A percentile compares a stretch with the other conserved stretches of the same genome.
phyloP scores from a whole-genome alignment of 176 grass and related monocot species.

The Carex cristatella region DNA sequence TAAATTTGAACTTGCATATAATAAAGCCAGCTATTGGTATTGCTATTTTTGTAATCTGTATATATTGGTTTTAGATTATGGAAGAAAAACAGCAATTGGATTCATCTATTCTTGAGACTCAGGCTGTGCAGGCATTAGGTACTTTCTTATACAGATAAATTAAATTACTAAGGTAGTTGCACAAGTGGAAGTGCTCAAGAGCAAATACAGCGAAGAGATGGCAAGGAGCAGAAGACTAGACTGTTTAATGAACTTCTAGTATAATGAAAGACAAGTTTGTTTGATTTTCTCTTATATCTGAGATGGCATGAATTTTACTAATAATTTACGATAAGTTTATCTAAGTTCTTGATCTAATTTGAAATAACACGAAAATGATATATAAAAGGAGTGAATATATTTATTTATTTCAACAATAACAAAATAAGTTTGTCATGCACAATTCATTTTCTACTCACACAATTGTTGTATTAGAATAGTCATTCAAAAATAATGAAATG shows the following conservation, averaged over 20 bases:
- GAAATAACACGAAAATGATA: too few species aligned
- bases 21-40: neutral
- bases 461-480: too few species aligned
- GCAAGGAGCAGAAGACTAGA: conserved; percentile 79
- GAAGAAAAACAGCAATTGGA: conserved; percentile 42
- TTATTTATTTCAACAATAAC: too few species aligned
- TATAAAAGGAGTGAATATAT: too few species aligned
- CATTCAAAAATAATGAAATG: too few species aligned
- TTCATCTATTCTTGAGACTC: conserved; percentile 53
- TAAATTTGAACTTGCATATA: conserved; percentile 30
- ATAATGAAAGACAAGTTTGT: too few species aligned
- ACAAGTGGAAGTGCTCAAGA: conserved; percentile 80
- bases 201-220: conserved; percentile 89
- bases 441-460: too few species aligned
- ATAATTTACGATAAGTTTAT: too few species aligned
- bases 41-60: neutral
- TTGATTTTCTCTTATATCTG: too few species aligned
- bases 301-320: too few species aligned
- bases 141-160: neutral
- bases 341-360: too few species aligned
- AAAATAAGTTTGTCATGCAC: too few species aligned
- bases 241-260: conserved; percentile 67
- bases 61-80: conserved; percentile 50
- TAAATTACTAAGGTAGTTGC: conserved; percentile 45
- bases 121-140: conserved; percentile 78